Evolutionary conservation across 1,284 basidiomycete genomes (phyloP).

Genomic region (Tylopilus sp.): DNA sequence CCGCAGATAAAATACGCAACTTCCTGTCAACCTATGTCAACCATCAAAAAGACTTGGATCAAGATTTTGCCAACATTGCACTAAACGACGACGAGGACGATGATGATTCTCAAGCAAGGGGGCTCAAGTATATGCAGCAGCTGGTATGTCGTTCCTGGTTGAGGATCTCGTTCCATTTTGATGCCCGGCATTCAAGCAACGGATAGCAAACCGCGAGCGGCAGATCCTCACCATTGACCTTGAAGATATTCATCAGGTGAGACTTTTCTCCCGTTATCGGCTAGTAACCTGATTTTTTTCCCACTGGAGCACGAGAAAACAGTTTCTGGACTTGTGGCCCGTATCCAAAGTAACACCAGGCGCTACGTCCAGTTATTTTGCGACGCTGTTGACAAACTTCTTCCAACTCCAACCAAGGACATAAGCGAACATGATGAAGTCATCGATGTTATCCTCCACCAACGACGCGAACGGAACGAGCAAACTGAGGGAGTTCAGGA

Average conservation of each 20-base stretch:
- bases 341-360: constrained; percentile 81
- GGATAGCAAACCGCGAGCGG: constrained; percentile 89
- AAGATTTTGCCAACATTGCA: constrained; percentile 66
- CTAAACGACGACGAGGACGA: constrained; percentile 53
- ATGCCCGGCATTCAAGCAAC: constrained; percentile 55
- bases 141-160: constrained; percentile 53
- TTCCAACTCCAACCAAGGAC: constrained; percentile 84
- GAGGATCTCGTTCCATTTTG: constrained; percentile 29
- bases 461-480: constrained; percentile 83
- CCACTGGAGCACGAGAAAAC: constrained; percentile 58
- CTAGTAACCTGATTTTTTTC: not conserved
- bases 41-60: constrained; percentile 62
- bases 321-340: constrained; percentile 60
- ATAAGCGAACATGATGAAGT: constrained; percentile 88
- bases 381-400: constrained; percentile 84
- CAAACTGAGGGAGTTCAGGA: constrained; percentile 63
- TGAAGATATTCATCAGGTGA: constrained; percentile 70
- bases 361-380: constrained; percentile 90
- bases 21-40: constrained; percentile 68
- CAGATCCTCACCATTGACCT: constrained; percentile 78
- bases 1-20: constrained; percentile 58
- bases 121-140: constrained; percentile 85
- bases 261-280: constrained; percentile 17
- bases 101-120: constrained; percentile 37
- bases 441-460: constrained; percentile 91